Evolutionary conservation across 345 rosid genomes (phyloP), one percentile per base, ranked within the genome.

Genomic region (Hibiscus trionum): DNA sequence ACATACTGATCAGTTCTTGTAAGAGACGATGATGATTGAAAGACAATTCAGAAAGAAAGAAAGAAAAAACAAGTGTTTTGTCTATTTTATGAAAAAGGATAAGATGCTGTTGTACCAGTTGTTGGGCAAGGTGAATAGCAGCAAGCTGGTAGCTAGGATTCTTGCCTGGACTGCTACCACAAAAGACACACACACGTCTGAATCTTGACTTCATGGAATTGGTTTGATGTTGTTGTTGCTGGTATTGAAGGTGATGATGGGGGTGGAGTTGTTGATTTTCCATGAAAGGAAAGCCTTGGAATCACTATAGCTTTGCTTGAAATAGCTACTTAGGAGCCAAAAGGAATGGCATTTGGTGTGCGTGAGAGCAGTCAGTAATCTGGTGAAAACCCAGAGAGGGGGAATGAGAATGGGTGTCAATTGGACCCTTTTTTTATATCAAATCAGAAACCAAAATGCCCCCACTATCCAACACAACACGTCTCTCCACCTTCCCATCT

Each of bases 131-230:
- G 39, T 90, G 96, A 67, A 86, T 75, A 37, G 96, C 90, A 39
- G 92, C 86, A 53, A 82, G 85, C 73, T 85, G 92, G 78, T 87
- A 90, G 77, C 85, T 90, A 15, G 89, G 92, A 57, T 72, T 85
- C 81, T 85, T 87, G 70, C 92, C 95, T 7, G 88, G 83, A 75
- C 89, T 86, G 82, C 92, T 90, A 3, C 96, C 96, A 16, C 96
- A 90, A 50, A 90, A 90, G 9, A 90, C 92, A 74, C 96, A 86
- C 49, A 87, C 84, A 57, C 92, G 81, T 64, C 73, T 66, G 86
- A 90, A 90, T 72, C 89, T 86, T 35, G 95, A 89, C 35, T 77
- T 81, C 75, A 69, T 65, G 62, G 80, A 15, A 33, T 10, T 50
- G 46, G 46, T 11, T 42, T 42, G 46, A 10, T 2, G 11, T 42